Conservation (phyloP, 495 filamentous ascomycete species). For the Friedmanniomyces simplex region DNA sequence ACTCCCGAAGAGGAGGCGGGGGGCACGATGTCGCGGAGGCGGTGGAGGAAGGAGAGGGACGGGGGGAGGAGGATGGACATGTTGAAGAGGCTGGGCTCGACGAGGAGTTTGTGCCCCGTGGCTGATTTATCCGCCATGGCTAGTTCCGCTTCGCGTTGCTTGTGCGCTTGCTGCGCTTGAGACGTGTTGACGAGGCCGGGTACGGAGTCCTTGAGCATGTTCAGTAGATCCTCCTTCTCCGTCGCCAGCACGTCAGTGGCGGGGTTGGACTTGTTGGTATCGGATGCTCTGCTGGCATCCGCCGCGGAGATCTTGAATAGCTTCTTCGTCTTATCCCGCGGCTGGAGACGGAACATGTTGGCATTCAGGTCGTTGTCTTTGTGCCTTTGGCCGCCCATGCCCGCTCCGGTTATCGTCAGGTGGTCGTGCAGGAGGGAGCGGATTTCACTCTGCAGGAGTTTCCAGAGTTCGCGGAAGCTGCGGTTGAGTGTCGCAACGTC, state of each 20-base stretch:
- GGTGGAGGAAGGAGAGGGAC: conserved; percentile 84
- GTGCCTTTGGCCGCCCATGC: conserved; percentile 9
- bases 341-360: conserved; percentile 48
- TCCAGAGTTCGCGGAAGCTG: conserved; percentile 90
- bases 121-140: conserved; percentile 30
- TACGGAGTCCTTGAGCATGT: conserved; percentile 80
- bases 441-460: conserved; percentile 79
- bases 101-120: conserved; percentile 73
- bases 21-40: conserved; percentile 85
- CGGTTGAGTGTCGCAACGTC: conserved; percentile 51
- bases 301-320: conserved; percentile 63
- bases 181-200: conserved; percentile 69
- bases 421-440: conserved; percentile 92
- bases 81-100: conserved; percentile 95
- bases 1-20: conserved; percentile 43
- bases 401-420: conserved; percentile 70
- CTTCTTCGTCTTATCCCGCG: conserved; percentile 60
- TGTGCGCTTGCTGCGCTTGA: conserved; percentile 25
- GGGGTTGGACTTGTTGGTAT: conserved; percentile 34
- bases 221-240: conserved; percentile 83
- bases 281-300: conserved; percentile 33
- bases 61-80: conserved; percentile 89
- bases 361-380: conserved; percentile 38
- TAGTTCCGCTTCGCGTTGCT: neutral
- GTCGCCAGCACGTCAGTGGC: conserved; percentile 55